Evolutionary conservation across 2,329 filamentous ascomycete species (phyloP).

Genomic region (Colletotrichum tanaceti): DNA sequence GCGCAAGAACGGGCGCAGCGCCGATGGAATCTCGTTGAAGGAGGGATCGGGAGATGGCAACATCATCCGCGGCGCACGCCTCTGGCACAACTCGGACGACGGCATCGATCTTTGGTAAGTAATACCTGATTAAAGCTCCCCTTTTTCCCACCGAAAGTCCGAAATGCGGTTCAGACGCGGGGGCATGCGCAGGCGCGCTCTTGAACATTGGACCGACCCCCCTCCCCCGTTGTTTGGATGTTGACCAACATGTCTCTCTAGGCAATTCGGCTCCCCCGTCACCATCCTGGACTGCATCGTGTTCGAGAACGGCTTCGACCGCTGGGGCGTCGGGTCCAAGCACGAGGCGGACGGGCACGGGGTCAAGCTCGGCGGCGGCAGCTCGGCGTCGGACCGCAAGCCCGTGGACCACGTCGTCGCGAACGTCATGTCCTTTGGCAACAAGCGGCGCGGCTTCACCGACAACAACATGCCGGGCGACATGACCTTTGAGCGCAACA

Average conservation of each 20-base stretch:
- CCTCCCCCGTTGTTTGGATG: too few species aligned
- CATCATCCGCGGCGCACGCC: constrained; percentile 52
- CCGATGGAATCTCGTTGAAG: constrained; percentile 58
- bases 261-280: constrained; percentile 51
- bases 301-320: constrained; percentile 59
- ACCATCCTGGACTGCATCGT: constrained; percentile 57
- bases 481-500: constrained; percentile 55
- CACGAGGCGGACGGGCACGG: constrained; percentile 60
- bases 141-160: too few species aligned
- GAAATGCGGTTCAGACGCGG: too few species aligned
- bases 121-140: too few species aligned
- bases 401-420: constrained; percentile 56
- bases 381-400: constrained; percentile 48
- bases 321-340: constrained; percentile 53
- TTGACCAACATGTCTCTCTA: background rate
- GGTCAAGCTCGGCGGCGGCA: constrained; percentile 57
- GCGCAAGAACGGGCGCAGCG: constrained; percentile 59
- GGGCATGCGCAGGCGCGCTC: background rate
- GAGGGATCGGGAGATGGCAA: constrained; percentile 57
- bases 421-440: constrained; percentile 58
- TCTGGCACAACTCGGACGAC: constrained; percentile 61
- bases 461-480: constrained; percentile 57
- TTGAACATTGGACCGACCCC: background rate
- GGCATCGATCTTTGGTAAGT: constrained; percentile 55
- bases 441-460: constrained; percentile 57